Evolutionary conservation across 306 rosid genomes (phyloP), one percentile per base, ranked within the genome.

Genomic region (Urtica urens): DNA sequence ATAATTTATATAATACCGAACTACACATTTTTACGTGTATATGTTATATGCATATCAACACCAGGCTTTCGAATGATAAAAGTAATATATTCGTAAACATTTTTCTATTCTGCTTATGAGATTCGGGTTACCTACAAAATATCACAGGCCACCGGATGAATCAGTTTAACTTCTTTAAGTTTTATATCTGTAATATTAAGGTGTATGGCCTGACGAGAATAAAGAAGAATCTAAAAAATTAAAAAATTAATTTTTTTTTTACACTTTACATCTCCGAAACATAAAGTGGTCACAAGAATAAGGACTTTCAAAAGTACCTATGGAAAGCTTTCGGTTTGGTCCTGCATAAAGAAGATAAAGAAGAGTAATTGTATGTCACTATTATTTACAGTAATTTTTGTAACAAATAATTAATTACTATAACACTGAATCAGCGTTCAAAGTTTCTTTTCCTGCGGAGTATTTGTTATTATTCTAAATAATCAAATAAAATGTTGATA

Each of bases 91-190:
- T n/a, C n/a, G n/a, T n/a, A n/a, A n/a, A n/a, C n/a, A n/a, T n/a
- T n/a, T n/a, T n/a, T n/a, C n/a, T n/a, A n/a, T 40, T 16, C 33
- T 17, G 5, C 45, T 23, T 10, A 53, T 34, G 27, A 61, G 58
- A 59, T 70, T 55, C 60, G 52, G 40, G 60, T 48, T 38, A 60
- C 57, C 57, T 46, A 58, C 61, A 49, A 60, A 63, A 55, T n/a
- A n/a, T 44, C 60, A 53, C 63, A 28, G 43, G 50, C 37, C 47
- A 53, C 43, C 38, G 28, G 42, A 55, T 41, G 63, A 39, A 38
- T 23, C 16, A 5, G 30, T 37, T n/a, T 20, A 38, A 49, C 23
- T 17, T 35, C 2, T 28, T 42, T 28, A 38, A 26, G 23, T 51
- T 29, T 49, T 53, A 33, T 33, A 40, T 38, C 28, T 49, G 44